Base-by-base conservation (phyloP, 2,329 filamentous ascomycete species). In the Talaromyces sp. region DNA sequence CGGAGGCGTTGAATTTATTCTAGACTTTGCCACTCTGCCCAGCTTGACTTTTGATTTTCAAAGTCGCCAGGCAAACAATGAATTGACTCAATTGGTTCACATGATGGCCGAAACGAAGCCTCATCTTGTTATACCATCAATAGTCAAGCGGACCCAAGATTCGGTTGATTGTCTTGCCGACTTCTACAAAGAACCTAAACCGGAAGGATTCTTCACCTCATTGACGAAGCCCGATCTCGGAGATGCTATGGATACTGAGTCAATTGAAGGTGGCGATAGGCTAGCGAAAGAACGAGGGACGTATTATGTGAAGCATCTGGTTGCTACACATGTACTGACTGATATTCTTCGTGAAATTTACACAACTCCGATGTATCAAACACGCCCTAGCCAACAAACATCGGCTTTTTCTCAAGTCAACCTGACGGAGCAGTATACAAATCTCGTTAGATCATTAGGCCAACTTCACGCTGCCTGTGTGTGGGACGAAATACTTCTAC, bases 1-100 rank as follows among this genome's bases (percentile, higher is more conserved):
- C 59, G 92, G 93, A 65, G 95, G 92, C 7, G 87, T 94, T 27
- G 92, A 97, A 75, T 83, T 90, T 60, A 82, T 98, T 22, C 82
- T 99, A 62, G 92, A 97, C 73, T 87, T 97, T 63, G 90, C 90
- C 47, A 91, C 90, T 62, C 86, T 93, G 35, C 90, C 92, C 5
- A 93, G 92, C 74, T 83, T 98, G 56, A 88, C 92, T 0, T 88
- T 88, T 70, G 86, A 91, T 72, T 89, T 91, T 72, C 85, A 88
- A 45, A 88, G 90, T 47, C 85, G 86, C 6, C 79, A 84, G 61
- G 86, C 90, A 3, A 89, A 88, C 64, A 86, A 89, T 66, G 87
- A 90, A 66, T 82, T 97, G 62, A 86, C 88, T 16, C 85, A 87
- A 41, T 89, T 96, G 11, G 83, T 97, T 59, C 87, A 91, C 68